A percentile compares a stretch with the other conserved stretches of the same genome.
Conservation (phyloP, 768 basidiomycete genomes). For the Russula earlei region DNA sequence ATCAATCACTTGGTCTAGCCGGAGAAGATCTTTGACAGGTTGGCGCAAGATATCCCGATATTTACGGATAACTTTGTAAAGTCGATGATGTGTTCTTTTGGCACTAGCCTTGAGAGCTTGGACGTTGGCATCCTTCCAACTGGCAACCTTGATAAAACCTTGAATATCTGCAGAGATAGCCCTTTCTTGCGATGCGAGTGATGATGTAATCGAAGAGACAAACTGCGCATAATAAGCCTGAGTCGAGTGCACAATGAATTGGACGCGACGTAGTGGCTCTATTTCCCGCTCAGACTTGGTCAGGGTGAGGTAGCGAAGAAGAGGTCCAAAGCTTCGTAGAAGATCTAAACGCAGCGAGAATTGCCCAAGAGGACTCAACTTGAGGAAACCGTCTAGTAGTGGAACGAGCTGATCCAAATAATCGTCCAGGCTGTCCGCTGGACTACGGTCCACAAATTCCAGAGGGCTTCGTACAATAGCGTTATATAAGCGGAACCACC, state of each 20-base stretch:
- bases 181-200: constrained; percentile 47
- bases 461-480: constrained; percentile 55
- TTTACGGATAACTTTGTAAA: constrained; percentile 85
- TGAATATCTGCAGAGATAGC: constrained; percentile 71
- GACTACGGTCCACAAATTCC: constrained; percentile 36
- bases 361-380: constrained; percentile 73
- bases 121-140: constrained; percentile 97
- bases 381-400: constrained; percentile 74
- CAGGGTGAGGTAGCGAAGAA: constrained; percentile 32
- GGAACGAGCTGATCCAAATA: constrained; percentile 64
- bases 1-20: not conserved
- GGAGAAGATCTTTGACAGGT: constrained; percentile 41
- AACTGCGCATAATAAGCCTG: constrained; percentile 58
- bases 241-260: constrained; percentile 51
- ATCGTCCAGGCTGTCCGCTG: constrained; percentile 30
- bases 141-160: constrained; percentile 87
- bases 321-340: constrained; percentile 55
- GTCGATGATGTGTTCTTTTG: constrained; percentile 77
- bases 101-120: constrained; percentile 90
- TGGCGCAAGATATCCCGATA: constrained; percentile 85
- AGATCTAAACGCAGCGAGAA: constrained; percentile 59
- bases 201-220: constrained; percentile 34
- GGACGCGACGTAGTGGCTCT: constrained; percentile 38
- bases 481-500: constrained; percentile 92
- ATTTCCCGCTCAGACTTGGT: constrained; percentile 27